Evolutionary conservation across 2,329 filamentous ascomycete species (phyloP), one percentile per base, ranked within the genome.

Genomic region (Penicillium brevicompactum): DNA sequence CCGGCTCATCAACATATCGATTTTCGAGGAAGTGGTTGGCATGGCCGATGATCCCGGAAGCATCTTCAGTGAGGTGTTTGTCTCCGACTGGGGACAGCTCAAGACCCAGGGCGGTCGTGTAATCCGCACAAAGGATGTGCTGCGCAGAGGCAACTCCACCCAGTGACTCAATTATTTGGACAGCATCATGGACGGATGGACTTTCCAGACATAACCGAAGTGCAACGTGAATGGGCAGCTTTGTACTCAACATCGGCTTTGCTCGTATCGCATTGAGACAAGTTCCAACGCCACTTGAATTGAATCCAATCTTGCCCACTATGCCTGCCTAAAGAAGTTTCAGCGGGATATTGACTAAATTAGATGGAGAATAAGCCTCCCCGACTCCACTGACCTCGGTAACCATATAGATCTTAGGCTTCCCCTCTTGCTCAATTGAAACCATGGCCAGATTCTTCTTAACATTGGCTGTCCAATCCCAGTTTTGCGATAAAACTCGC

Each of bases 301-400:
- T 89, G 60, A 88, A 75, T 0, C 86, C 86, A 21, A 88, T 87
- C 68, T 89, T 89, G 13, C 84, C 85, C 32, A 88, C 79, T 18
- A 85, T 76, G 8, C 83, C 83, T 4, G 80, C 83, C 68, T 70
- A 22, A 2, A 14, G 1, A 3, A 13, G 10, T 4, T 14, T 50
- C 5, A 55, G 22, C 24, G 34, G 24, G 21, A 18, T 31, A 18
- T 14, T 11, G 13, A 2, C n/a, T n/a, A n/a, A n/a, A n/a, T n/a
- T n/a, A n/a, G n/a, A n/a, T n/a, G n/a, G n/a, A n/a, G n/a, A n/a
- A 14, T 2, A 16, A 42, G 22, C 21, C 16, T 13, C 18, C 34
- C 13, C 13, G 34, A n/a, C 6, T n/a, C n/a, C 34, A 46, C 57
- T 56, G 31, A 69, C 69, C 66, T 85, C 83, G 1, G 82, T 84